A percentile compares a stretch with the other conserved stretches of the same genome.
Conservation (phyloP, 371 early-diverging fungal genomes). For the Parasitella parasitica region DNA sequence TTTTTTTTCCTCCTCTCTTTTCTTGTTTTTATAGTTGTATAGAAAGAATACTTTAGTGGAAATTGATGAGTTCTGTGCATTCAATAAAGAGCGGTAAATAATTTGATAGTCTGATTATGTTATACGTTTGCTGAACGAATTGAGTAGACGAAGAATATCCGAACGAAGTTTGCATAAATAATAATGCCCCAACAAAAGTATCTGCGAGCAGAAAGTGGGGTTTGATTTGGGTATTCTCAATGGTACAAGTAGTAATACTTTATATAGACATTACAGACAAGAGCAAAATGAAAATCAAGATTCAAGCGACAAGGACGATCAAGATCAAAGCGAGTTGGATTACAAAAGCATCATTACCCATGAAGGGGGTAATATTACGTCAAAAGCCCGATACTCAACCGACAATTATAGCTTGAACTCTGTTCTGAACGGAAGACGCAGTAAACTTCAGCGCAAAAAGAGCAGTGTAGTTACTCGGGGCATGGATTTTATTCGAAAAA, state of each 20-base stretch:
- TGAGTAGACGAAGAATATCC: conserved; percentile 1
- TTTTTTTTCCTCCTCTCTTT: background rate
- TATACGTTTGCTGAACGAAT: background rate
- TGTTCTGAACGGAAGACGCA: background rate
- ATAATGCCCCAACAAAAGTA: background rate
- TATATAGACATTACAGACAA: background rate
- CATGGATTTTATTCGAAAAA: conserved; percentile 15
- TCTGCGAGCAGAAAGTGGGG: background rate
- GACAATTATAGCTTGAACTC: background rate
- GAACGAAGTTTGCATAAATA: conserved; percentile 3
- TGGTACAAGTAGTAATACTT: background rate
- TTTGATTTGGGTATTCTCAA: too few species aligned
- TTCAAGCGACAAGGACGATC: background rate
- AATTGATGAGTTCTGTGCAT: conserved; percentile 13
- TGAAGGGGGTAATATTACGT: background rate
- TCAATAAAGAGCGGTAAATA: conserved; percentile 6
- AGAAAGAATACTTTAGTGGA: background rate
- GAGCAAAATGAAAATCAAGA: background rate
- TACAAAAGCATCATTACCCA: background rate
- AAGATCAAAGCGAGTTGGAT: background rate
- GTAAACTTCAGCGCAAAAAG: conserved; percentile 5
- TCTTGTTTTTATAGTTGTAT: background rate
- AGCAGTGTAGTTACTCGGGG: conserved; percentile 12
- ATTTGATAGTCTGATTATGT: too few species aligned
- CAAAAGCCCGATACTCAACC: background rate